These are phyloP conservation scores for Schizophyllum commune DNA, from an alignment of 1,284 basidiomycete genomes.

Conservation along the genomic window DNA sequence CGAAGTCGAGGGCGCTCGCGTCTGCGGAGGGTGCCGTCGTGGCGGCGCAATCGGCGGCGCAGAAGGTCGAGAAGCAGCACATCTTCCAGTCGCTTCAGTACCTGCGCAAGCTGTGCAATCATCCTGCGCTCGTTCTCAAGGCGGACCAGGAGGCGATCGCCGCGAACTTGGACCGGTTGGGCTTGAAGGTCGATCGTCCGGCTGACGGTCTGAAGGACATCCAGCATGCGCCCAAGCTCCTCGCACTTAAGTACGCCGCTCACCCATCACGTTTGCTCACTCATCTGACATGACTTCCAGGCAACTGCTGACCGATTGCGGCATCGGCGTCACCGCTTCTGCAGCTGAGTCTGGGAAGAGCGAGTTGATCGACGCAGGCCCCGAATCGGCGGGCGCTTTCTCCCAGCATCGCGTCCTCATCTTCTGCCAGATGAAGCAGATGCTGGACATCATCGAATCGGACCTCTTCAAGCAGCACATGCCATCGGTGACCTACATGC, in stretches of 20 bases:
- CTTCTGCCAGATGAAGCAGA: constrained; percentile 99
- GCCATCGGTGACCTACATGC: constrained; percentile 97
- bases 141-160: constrained; percentile 54
- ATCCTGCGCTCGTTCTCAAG: constrained; percentile 86
- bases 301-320: constrained; percentile 91
- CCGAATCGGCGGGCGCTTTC: constrained; percentile 54
- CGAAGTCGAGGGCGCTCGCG: constrained; percentile 67
- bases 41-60: constrained; percentile 29
- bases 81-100: constrained; percentile 97
- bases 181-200: constrained; percentile 37
- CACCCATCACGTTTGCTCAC: constrained; percentile 2
- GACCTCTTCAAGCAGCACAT: constrained; percentile 89
- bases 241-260: constrained; percentile 71
- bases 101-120: constrained; percentile 95
- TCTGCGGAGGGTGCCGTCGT: constrained; percentile 57
- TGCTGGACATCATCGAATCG: constrained; percentile 96
- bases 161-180: constrained; percentile 40
- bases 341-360: constrained; percentile 49
- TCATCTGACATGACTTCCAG: constrained; percentile 31
- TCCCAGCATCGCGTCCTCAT: constrained; percentile 97
- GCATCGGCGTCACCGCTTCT: constrained; percentile 72
- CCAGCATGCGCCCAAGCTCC: constrained; percentile 88
- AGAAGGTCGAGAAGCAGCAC: constrained; percentile 60
- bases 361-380: constrained; percentile 52
- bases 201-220: constrained; percentile 64